Conservation (phyloP, 1,139 yeast species). For the Magnusiomyces suaveolens region DNA sequence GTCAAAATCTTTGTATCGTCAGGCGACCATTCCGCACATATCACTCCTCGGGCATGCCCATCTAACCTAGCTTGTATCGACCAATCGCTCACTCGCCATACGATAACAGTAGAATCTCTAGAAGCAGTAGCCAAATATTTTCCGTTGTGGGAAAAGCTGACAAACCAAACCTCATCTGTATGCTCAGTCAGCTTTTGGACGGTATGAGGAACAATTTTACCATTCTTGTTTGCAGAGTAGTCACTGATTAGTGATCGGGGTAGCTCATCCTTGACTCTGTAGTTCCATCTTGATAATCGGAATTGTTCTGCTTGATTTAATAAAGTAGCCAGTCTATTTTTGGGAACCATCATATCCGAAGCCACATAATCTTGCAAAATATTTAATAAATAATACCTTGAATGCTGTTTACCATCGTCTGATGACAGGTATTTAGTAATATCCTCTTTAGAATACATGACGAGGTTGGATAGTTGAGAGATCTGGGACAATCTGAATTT, state of each 20-base stretch:
- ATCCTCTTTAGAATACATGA: slow-evolving; percentile 31
- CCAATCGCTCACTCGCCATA: slow-evolving; percentile 57
- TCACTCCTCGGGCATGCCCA: slow-evolving; percentile 52
- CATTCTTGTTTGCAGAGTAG: slow-evolving; percentile 24
- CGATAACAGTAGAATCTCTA: slow-evolving; percentile 51
- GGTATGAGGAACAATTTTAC: slow-evolving; percentile 42
- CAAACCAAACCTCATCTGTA: slow-evolving; percentile 74
- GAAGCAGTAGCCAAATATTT: slow-evolving; percentile 65
- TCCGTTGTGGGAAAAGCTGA: slow-evolving; percentile 72
- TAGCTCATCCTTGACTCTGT: slow-evolving; percentile 22
- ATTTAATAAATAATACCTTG: slow-evolving; percentile 38
- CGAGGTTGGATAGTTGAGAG: slow-evolving; percentile 31
- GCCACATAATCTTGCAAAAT: slow-evolving; percentile 41
- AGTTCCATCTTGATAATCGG: slow-evolving; percentile 39
- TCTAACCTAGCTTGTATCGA: slow-evolving; percentile 34
- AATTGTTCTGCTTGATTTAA: slow-evolving; percentile 44
- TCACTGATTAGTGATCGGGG: slow-evolving; percentile 29
- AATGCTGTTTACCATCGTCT: slow-evolving; percentile 34
- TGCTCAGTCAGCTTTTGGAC: slow-evolving; percentile 43
- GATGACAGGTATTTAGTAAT: slow-evolving; percentile 30
- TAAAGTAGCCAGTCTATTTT: slow-evolving; percentile 41
- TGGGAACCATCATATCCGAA: slow-evolving; percentile 45
- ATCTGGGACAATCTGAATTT: slow-evolving; percentile 21
- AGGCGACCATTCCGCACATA: slow-evolving; percentile 66
- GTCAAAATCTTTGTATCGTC: slow-evolving; percentile 58